Evolutionary conservation across 75 land plant species (phyloP).

Genomic region (Gnetum montanum): DNA sequence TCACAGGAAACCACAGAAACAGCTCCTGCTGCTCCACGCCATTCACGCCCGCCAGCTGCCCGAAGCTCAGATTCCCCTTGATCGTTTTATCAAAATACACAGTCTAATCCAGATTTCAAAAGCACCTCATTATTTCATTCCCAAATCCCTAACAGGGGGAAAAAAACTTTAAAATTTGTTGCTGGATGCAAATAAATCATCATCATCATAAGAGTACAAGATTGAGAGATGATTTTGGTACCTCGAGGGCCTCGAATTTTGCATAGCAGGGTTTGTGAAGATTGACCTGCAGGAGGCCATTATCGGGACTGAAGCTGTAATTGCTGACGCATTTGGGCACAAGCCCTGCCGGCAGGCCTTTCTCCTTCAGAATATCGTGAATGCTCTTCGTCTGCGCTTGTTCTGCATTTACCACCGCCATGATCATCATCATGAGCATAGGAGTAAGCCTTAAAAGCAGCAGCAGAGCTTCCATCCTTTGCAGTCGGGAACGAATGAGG

Average conservation of each 20-base stretch:
- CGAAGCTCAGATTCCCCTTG: slow-evolving; percentile 47
- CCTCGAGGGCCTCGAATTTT: slow-evolving; percentile 30
- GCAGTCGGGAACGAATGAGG: no score
- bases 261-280: slow-evolving; percentile 45
- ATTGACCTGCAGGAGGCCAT: slow-evolving; percentile 30
- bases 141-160: no score
- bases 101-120: no score
- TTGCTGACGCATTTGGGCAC: slow-evolving; percentile 46
- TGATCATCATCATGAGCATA: not conserved
- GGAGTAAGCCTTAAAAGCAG: not conserved
- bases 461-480: no score
- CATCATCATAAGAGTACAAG: no score
- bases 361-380: slow-evolving; percentile 24
- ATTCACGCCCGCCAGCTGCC: slow-evolving; percentile 34
- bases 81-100: slow-evolving; percentile 43
- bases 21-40: slow-evolving; percentile 60
- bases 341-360: slow-evolving; percentile 58
- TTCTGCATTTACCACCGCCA: not conserved
- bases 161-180: no score
- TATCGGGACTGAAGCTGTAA: slow-evolving; percentile 22
- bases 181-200: no score
- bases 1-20: slow-evolving; percentile 75
- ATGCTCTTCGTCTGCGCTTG: slow-evolving; percentile 5
- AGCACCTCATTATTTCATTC: no score
- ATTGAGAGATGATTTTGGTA: no score